Conservation (phyloP, 805 yeast species). For the Wickerhamiella azyma region DNA sequence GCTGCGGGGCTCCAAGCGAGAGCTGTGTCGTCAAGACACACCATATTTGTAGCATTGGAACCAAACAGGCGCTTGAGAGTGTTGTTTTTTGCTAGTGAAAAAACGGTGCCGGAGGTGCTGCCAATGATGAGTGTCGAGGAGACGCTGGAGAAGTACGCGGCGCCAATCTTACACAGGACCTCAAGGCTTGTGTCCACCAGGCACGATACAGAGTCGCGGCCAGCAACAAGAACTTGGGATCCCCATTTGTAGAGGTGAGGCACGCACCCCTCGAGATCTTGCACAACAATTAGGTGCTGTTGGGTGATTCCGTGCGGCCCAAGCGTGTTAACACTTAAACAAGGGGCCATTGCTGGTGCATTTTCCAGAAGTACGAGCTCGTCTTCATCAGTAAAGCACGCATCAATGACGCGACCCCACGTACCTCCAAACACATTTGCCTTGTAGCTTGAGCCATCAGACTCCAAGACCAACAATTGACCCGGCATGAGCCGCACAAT, state of each 20-base stretch:
- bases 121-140: background rate
- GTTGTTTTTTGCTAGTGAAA: background rate
- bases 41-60: background rate
- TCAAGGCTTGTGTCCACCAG: background rate
- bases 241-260: background rate
- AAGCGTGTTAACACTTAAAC: background rate
- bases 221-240: background rate
- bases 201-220: background rate
- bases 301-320: background rate
- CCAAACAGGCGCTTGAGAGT: background rate
- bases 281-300: background rate
- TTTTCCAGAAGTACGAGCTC: background rate
- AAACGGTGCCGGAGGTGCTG: background rate
- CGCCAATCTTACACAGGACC: background rate
- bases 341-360: background rate
- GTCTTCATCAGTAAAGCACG: background rate
- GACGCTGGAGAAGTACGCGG: background rate
- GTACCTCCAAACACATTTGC: background rate
- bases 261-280: background rate
- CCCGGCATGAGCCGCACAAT: background rate
- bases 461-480: constrained; percentile 1
- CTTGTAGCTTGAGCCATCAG: background rate
- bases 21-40: background rate
- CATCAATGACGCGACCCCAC: constrained; percentile 4
- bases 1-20: background rate